Conservation (phyloP, 2,329 filamentous ascomycete species). For the Dothistroma pini region DNA sequence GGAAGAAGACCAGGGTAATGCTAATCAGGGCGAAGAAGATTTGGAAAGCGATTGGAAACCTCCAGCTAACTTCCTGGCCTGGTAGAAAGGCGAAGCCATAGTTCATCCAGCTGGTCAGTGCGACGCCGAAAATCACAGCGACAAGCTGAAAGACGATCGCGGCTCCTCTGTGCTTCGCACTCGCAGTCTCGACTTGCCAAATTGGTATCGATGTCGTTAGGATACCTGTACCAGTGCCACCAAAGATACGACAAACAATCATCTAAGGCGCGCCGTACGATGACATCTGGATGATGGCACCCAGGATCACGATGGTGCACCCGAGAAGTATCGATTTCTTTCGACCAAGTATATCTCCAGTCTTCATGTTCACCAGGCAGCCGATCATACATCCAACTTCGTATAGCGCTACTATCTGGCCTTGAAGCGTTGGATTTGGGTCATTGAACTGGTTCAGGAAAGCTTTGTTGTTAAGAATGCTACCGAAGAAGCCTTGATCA, state of each 20-base stretch:
- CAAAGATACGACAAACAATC: constrained; percentile 48
- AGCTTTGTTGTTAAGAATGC: constrained; percentile 14
- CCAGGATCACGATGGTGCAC: constrained; percentile 47
- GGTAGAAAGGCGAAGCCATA: constrained; percentile 40
- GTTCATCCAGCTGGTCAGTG: constrained; percentile 45
- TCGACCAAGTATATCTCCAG: constrained; percentile 50
- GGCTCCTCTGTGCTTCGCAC: constrained; percentile 6
- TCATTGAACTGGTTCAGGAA: constrained; percentile 18
- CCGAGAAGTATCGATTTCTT: constrained; percentile 46
- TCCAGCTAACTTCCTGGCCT: constrained; percentile 36
- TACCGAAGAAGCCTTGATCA: constrained; percentile 23
- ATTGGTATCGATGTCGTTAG: constrained; percentile 35
- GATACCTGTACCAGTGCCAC: constrained; percentile 45
- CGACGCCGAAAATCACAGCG: constrained; percentile 36
- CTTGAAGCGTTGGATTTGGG: constrained; percentile 17
- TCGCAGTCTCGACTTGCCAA: constrained; percentile 43
- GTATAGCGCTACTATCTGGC: constrained; percentile 41
- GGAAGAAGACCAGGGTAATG: constrained; percentile 36
- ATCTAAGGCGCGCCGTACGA: constrained; percentile 39
- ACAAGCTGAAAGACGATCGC: not conserved
- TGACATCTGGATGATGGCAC: constrained; percentile 37
- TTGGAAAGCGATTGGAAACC: constrained; percentile 38
- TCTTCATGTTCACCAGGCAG: constrained; percentile 45
- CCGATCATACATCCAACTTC: constrained; percentile 50
- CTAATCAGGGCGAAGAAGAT: not conserved